Base-by-base conservation (phyloP, 139 green algal species). In the Bryopsis sp. region DNA sequence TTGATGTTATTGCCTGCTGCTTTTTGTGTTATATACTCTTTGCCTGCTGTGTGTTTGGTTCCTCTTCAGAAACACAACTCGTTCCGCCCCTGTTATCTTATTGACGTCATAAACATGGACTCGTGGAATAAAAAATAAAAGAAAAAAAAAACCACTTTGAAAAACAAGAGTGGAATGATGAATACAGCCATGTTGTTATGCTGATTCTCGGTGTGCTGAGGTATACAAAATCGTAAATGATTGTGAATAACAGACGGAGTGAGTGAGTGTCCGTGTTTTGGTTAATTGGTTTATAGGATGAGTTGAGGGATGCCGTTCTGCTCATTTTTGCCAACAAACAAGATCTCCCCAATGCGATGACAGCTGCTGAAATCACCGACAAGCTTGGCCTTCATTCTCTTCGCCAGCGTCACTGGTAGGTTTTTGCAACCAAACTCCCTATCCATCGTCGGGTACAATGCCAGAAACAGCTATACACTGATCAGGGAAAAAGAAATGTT, bases 241-340 rank as follows among this genome's bases (percentile, higher is more conserved):
- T 26, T 71, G 29, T 37, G 39, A 24, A 32, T 33, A n/a, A n/a
- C n/a, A n/a, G n/a, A n/a, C n/a, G n/a, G n/a, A n/a, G 11, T 24
- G 61, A 54, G 32, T 37, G 31, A 5, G 0, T 64, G 31, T 5
- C 60, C 15, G 22, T 68, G 8, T 62, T 62, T 33, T 62, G 38
- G 6, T 15, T 24, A 39, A 1, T 76, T 63, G 77, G 81, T 63
- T 76, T 95, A n/a, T 79, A 87, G 22, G 90, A 96, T 68, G 85
- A 88, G n/a, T 73, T 96, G 24, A 96, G 94, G 88, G 63, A 86
- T 96, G 46, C 84, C 93, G 28, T 39, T 3, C 7, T 97, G 76
- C 79, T 98, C 46, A 91, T 98, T 34, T 98, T 99, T 76, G 94
- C 94, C 74, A 99, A 99, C 89, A 99, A 99, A 82, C 94, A 99